phyloP scores from a whole-genome alignment of 2,329 filamentous ascomycete genomes.

The Dactylellina haptotyla region DNA sequence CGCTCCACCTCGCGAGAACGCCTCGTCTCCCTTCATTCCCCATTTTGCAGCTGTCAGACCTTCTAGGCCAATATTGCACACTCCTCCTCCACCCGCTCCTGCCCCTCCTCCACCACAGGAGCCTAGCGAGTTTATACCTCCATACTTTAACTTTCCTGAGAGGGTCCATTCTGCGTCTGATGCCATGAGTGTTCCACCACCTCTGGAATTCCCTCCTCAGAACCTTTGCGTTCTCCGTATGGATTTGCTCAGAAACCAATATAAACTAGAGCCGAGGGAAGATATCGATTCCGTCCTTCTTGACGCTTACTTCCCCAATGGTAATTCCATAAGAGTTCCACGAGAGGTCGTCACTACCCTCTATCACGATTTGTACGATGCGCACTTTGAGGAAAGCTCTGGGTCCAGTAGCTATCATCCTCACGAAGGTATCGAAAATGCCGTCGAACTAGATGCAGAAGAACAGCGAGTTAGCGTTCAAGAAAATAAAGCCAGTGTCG shows the following conservation, averaged over 20 bases:
- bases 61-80: background rate
- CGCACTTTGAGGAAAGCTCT: background rate
- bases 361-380: constrained; percentile 6
- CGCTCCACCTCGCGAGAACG: background rate
- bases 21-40: constrained; percentile 1
- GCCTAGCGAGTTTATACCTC: background rate
- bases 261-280: background rate
- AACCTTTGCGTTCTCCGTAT: constrained; percentile 5
- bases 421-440: background rate
- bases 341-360: constrained; percentile 5
- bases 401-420: background rate
- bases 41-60: constrained; percentile 11
- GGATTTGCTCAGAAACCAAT: background rate
- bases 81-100: background rate
- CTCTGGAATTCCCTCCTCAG: constrained; percentile 5
- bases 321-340: background rate
- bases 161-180: background rate
- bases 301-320: constrained; percentile 11
- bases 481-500: background rate
- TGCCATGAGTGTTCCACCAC: background rate
- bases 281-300: background rate
- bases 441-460: background rate
- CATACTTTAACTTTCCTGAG: background rate
- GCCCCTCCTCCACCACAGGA: background rate
- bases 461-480: background rate